Conservation (phyloP, 768 basidiomycete species). For the Lactarius akahatsu region DNA sequence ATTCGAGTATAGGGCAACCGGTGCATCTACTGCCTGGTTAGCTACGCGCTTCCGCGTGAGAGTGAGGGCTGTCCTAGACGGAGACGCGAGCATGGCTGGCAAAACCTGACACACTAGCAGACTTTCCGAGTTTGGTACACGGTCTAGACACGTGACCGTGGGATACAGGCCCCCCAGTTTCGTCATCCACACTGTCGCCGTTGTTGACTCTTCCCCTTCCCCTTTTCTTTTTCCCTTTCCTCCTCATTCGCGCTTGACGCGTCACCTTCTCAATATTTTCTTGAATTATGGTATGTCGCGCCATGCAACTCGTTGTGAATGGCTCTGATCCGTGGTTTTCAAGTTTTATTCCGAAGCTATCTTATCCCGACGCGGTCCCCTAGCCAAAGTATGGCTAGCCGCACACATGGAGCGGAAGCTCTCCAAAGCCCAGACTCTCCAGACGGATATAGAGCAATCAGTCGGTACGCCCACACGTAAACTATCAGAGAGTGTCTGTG, state of each 20-base stretch:
- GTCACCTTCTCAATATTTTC: conserved; percentile 12
- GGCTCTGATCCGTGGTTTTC: conserved; percentile 1
- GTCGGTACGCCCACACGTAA: conserved; percentile 58
- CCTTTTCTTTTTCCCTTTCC: background rate
- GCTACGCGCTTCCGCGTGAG: conserved; percentile 17
- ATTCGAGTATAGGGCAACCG: conserved; percentile 10
- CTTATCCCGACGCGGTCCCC: conserved; percentile 87
- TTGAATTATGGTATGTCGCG: conserved; percentile 28
- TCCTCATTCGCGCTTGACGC: conserved; percentile 26
- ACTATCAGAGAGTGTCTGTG: background rate
- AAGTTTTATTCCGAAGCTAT: conserved; percentile 95
- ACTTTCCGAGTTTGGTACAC: background rate
- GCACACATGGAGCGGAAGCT: conserved; percentile 99
- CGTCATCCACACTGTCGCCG: conserved; percentile 11
- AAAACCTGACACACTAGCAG: background rate
- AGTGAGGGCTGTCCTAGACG: conserved; percentile 23
- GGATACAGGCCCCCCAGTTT: background rate
- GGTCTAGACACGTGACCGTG: conserved; percentile 10
- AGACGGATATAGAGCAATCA: conserved; percentile 93
- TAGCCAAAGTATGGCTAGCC: conserved; percentile 98
- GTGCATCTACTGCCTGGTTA: background rate
- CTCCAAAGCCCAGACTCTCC: conserved; percentile 90
- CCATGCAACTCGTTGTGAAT: conserved; percentile 9
- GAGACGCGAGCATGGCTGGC: conserved; percentile 21
- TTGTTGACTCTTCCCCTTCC: background rate